A percentile compares a stretch with the other conserved stretches of the same genome.
Conservation (phyloP, 805 yeast genomes). For the Candida adriatica region DNA sequence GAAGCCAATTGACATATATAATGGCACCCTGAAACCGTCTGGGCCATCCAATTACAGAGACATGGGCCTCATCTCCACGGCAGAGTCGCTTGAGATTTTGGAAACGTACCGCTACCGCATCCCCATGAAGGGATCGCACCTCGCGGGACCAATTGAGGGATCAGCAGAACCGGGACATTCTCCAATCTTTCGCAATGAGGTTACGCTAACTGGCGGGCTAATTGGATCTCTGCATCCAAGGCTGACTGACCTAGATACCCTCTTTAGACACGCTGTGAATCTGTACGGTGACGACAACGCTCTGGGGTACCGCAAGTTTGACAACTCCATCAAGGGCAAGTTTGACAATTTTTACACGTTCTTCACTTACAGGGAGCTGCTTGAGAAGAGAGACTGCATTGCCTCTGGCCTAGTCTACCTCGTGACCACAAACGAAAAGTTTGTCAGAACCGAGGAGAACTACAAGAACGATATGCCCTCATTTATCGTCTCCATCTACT, state of each 20-base stretch:
- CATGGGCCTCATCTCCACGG: constrained; percentile 5
- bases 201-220: constrained; percentile 1
- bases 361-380: constrained; percentile 33
- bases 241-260: constrained; percentile 5
- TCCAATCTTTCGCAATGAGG: constrained; percentile 6
- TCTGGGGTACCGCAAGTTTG: constrained; percentile 30
- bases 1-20: no score
- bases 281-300: constrained; percentile 23
- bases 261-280: constrained; percentile 16
- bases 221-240: constrained; percentile 5
- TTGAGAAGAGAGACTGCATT: constrained; percentile 34
- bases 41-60: no score
- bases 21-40: no score
- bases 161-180: constrained; percentile 6
- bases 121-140: constrained; percentile 2
- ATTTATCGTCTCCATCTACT: constrained; percentile 38
- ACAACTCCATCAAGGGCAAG: constrained; percentile 24
- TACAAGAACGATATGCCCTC: constrained; percentile 4
- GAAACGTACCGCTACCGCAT: constrained; percentile 6
- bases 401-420: constrained; percentile 46
- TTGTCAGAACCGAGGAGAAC: constrained; percentile 24
- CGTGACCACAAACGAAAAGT: constrained; percentile 26
- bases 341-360: constrained; percentile 36
- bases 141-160: constrained; percentile 5
- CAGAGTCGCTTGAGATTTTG: constrained; percentile 9